A percentile compares a stretch with the other conserved stretches of the same genome.
Evolutionary conservation across 257 asterid species (phyloP).

Genomic region (Fraxinus excelsior): DNA sequence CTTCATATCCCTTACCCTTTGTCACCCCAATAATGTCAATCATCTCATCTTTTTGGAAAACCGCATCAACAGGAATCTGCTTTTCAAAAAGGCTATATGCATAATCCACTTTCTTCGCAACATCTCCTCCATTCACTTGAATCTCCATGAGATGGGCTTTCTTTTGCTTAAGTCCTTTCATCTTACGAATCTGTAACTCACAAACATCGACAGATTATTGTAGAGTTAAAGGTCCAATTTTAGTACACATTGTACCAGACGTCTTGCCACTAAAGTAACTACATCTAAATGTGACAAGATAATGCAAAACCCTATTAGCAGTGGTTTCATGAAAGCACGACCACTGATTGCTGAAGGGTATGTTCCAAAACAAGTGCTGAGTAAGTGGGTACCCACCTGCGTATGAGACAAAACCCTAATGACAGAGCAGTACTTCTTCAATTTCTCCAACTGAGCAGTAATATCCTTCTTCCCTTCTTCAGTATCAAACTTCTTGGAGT

Average conservation of each 20-base stretch:
- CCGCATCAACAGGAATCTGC: constrained; percentile 78
- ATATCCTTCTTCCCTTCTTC: constrained; percentile 72
- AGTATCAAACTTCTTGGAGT: constrained; percentile 56
- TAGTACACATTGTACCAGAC: neutral
- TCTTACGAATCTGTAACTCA: constrained; percentile 57
- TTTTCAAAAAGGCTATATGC: constrained; percentile 76
- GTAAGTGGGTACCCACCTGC: constrained; percentile 43
- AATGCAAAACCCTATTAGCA: neutral
- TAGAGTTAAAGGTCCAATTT: neutral
- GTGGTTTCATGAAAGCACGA: neutral
- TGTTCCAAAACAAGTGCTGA: neutral
- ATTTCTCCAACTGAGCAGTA: constrained; percentile 61
- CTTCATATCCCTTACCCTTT: constrained; percentile 82
- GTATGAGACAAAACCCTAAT: constrained; percentile 80
- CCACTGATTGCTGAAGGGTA: neutral
- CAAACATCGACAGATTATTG: neutral
- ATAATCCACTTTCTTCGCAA: constrained; percentile 70
- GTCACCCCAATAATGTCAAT: constrained; percentile 48
- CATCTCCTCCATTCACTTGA: constrained; percentile 80
- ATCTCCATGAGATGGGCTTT: constrained; percentile 88
- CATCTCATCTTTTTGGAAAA: constrained; percentile 92
- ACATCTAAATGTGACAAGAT: neutral
- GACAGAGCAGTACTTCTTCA: constrained; percentile 70
- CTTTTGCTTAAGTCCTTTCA: constrained; percentile 87
- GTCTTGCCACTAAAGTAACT: neutral